These are phyloP conservation scores for Claviceps pusilla DNA, from an alignment of 2,329 filamentous ascomycete genomes.

Conservation along the genomic window DNA sequence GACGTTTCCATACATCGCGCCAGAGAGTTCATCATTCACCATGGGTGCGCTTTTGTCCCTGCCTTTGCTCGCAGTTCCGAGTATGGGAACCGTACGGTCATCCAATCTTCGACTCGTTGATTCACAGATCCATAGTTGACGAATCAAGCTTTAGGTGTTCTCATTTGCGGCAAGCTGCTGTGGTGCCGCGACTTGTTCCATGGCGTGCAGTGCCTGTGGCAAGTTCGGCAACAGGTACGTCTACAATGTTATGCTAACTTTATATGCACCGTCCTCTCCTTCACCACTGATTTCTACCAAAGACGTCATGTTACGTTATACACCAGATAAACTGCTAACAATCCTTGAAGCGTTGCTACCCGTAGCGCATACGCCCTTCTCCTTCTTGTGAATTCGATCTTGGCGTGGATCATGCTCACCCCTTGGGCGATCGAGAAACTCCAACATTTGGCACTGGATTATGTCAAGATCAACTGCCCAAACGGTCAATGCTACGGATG, in stretches of 20 bases:
- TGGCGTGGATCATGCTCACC: constrained; percentile 98
- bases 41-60: constrained; percentile 92
- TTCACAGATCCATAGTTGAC: neutral
- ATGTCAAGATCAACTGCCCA: constrained; percentile 86
- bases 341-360: constrained; percentile 61
- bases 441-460: constrained; percentile 81
- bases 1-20: neutral
- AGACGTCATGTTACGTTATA: neutral
- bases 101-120: neutral
- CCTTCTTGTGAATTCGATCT: constrained; percentile 86
- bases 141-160: constrained; percentile 38
- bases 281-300: neutral
- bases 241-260: neutral
- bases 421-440: constrained; percentile 96
- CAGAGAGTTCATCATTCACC: constrained; percentile 1
- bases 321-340: neutral
- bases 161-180: constrained; percentile 83
- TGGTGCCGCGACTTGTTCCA: constrained; percentile 89
- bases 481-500: constrained; percentile 88
- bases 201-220: constrained; percentile 86
- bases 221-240: constrained; percentile 86
- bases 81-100: constrained; percentile 62
- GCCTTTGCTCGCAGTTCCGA: constrained; percentile 76
- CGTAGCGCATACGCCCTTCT: constrained; percentile 93
- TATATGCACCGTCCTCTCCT: neutral